Evolutionary conservation across 768 basidiomycete genomes (phyloP), one percentile per base, ranked within the genome.

Genomic region (Psilocybe cubensis): DNA sequence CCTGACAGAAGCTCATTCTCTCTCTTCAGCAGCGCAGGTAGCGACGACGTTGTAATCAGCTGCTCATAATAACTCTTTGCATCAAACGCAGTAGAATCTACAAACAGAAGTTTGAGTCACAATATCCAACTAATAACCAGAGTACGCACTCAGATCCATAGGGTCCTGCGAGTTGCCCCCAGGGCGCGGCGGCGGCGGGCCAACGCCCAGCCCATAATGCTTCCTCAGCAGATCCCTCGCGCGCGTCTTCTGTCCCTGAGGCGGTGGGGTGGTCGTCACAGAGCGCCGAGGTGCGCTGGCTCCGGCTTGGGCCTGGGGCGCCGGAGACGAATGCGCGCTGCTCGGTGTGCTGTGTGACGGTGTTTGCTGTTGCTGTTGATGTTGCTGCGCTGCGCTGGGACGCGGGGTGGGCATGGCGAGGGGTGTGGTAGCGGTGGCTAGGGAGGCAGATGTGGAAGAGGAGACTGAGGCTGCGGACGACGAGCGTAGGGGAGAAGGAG

Each of bases 31-130:
- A 97, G 76, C 5, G 80, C 77, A 1, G 86, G 83, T 28, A 95
- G 75, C 5, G 90, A 87, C 2, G 90, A 83, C 0, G 91, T 91
- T 0, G 91, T 92, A 54, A 95, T 92, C 6, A 95, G 70, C 62
- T 92, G 91, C 62, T 92, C 89, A 61, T 94, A 95, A 63, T 94
- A 95, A 11, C 84, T 78, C 68, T 87, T 89, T 10, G 93, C 86
- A 63, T 95, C 90, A 66, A 95, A 95, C 7, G 84, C 85, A 18
- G 85, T 71, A 0, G 93, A 94, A 71, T 95, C 93, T 94, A 61
- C 4, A 12, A 21, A 40, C 29, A 29, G 25, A 38, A 27, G 17
- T 17, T 5, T 27, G 2, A 28, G 28, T 47, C 35, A 48, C 23
- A 21, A 41, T 18, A 59, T 51, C 25, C n/a, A n/a, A 25, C 25